Evolutionary conservation across 495 filamentous ascomycete genomes (phyloP), one percentile per base, ranked within the genome.

Genomic region (Aspergillus cavernicola): DNA sequence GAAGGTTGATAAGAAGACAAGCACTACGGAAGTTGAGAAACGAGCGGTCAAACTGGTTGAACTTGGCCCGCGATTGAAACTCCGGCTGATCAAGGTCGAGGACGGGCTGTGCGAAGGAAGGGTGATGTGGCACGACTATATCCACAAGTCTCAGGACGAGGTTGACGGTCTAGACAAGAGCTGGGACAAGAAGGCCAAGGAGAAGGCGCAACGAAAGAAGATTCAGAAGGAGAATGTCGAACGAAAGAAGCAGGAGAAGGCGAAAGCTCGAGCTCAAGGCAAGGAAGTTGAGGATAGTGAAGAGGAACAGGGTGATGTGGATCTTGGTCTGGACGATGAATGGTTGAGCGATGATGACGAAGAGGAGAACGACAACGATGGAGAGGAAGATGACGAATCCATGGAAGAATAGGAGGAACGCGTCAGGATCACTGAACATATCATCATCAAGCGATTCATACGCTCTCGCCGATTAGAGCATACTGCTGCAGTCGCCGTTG

Each of bases 111-210:
- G 91, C 62, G 80, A 82, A 28, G 93, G 93, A 33, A 92, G 89
- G 70, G 80, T 96, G 29, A 88, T 99, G 87, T 97, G 95, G 93
- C 95, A 99, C 70, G 90, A 96, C 62, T 93, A 85, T 61, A 80
- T 96, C 49, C 79, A 80, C 60, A 99, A 97, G 77, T 84, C 85
- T 1, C 82, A 81, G 57, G 75, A 82, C 32, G 93, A 97, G 64
- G 71, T 89, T 37, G 81, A 81, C 64, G 79, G 83, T 47, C 67
- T 96, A 60, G 90, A 97, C 59, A 74, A 83, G 72, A 79, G 80
- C 60, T 96, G 93, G 90, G 86, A 89, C 49, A 63, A 81, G 62
- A 80, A 82, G 63, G 80, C 81, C 55, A 84, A 85, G 65, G 87
- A 92, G 69, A 95, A 92, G 69, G 90, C 91, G 45, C 80, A 80